phyloP scores from a whole-genome alignment of 805 yeast species.

The Wickerhamiella australiensis region DNA sequence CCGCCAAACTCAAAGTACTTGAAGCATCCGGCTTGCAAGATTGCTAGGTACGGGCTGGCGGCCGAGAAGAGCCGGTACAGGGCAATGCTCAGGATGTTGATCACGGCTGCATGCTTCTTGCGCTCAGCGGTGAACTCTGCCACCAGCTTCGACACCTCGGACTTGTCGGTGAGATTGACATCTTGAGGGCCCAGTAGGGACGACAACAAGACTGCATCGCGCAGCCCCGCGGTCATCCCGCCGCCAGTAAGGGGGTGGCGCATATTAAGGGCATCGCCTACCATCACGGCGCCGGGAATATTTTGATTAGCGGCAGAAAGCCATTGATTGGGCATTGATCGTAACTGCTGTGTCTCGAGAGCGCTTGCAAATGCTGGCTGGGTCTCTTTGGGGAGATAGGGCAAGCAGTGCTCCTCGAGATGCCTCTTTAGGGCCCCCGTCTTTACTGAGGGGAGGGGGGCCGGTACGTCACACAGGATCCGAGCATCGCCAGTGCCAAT shows the following conservation, averaged over 20 bases:
- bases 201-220: slow-evolving; percentile 64
- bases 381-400: slow-evolving; percentile 51
- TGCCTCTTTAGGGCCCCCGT: slow-evolving; percentile 49
- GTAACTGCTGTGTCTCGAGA: slow-evolving; percentile 44
- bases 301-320: slow-evolving; percentile 61
- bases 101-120: slow-evolving; percentile 66
- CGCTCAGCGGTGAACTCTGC: slow-evolving; percentile 63
- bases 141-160: slow-evolving; percentile 43
- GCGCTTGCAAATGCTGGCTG: slow-evolving; percentile 62
- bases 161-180: slow-evolving; percentile 46
- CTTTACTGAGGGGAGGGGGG: slow-evolving; percentile 57
- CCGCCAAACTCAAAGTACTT: slow-evolving; percentile 79
- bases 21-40: slow-evolving; percentile 82
- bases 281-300: slow-evolving; percentile 61
- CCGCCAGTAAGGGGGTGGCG: slow-evolving; percentile 98
- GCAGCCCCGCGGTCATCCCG: slow-evolving; percentile 96
- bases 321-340: slow-evolving; percentile 89
- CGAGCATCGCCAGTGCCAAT: slow-evolving; percentile 73
- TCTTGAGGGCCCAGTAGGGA: slow-evolving; percentile 44
- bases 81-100: slow-evolving; percentile 84
- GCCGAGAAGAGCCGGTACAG: slow-evolving; percentile 86
- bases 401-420: slow-evolving; percentile 47
- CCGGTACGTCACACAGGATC: slow-evolving; percentile 76
- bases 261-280: slow-evolving; percentile 95
- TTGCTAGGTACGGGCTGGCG: slow-evolving; percentile 47